Evolutionary conservation across 352 stramenopile species (phyloP).

Genomic region (Phytophthora pisi): DNA sequence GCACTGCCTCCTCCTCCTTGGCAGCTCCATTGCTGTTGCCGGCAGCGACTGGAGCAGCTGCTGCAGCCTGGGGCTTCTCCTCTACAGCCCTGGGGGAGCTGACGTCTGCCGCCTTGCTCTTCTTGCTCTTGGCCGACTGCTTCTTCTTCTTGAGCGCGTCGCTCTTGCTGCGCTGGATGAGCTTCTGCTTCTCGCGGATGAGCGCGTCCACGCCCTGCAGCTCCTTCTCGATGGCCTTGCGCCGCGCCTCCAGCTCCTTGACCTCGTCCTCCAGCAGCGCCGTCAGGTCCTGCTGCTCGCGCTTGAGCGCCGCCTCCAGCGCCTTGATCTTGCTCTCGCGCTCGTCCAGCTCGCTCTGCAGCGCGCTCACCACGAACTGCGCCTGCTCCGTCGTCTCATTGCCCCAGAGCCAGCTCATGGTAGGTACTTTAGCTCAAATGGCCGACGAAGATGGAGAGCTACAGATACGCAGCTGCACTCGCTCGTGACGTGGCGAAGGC

Average conservation of each 20-base stretch:
- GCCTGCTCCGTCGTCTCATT: constrained; percentile 88
- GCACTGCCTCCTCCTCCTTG: constrained; percentile 17
- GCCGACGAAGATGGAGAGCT: background rate
- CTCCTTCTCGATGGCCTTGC: constrained; percentile 44
- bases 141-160: constrained; percentile 52
- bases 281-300: constrained; percentile 78
- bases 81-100: constrained; percentile 22
- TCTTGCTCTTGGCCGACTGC: constrained; percentile 26
- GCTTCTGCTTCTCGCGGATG: constrained; percentile 67
- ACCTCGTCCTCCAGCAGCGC: constrained; percentile 66
- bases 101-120: constrained; percentile 17
- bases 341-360: constrained; percentile 84
- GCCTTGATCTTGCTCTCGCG: constrained; percentile 82
- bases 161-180: constrained; percentile 58
- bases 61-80: constrained; percentile 18
- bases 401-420: constrained; percentile 84
- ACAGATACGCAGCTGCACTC: background rate
- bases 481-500: constrained; percentile 32
- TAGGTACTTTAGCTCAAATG: background rate
- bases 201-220: constrained; percentile 55
- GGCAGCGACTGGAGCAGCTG: background rate
- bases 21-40: background rate
- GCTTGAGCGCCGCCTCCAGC: constrained; percentile 71
- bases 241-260: constrained; percentile 65
- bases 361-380: constrained; percentile 81